Base-by-base conservation (phyloP, 805 yeast genomes). In the Yamadazyma laniorum region DNA sequence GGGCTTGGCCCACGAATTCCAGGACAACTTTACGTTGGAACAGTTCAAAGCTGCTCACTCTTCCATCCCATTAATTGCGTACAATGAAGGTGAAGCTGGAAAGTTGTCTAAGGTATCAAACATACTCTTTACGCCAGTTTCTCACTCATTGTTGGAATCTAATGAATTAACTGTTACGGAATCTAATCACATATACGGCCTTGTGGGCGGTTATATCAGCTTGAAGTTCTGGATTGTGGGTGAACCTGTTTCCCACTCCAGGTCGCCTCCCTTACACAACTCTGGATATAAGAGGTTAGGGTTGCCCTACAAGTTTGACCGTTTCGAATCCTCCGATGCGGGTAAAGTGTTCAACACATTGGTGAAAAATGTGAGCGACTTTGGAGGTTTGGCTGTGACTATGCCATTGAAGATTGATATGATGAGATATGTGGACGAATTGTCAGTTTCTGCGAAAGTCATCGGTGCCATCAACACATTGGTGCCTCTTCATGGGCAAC, bases 391-490 rank as follows among this genome's bases (percentile, higher is more conserved):
- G 45, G 90, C 95, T 4, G 87, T 93, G 6, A 93, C 99, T 2
- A 91, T 91, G 56, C 99, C 99, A 3, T 70, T 91, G 56, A 93
- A 93, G 58, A 55, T 88, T 39, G 95, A 83, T 42, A 80, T 91
- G 45, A 79, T 85, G 66, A 70, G 79, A 48, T 75, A 77, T 47
- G 73, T 83, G 47, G 70, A 72, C 44, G 81, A 76, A 43, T 65
- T 91, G 29, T 75, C 88, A 6, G 82, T 77, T n/a, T 78, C 95
- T 13, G 98, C 95, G 12, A 58, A 72, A 45, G 50, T 61, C n/a
- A 87, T 93, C 51, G 98, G 98, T 29, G 98, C 99, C 15, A 89
- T 93, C 38, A 93, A 93, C 65, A 93, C 99, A 0, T 75, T 93
- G 34, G 71, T 74, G 26, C 85, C 67, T 9, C 37, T 65, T 16